These are phyloP conservation scores for Cyclocybe cylindracea DNA, from an alignment of 768 basidiomycete genomes.

Conservation along the genomic window DNA sequence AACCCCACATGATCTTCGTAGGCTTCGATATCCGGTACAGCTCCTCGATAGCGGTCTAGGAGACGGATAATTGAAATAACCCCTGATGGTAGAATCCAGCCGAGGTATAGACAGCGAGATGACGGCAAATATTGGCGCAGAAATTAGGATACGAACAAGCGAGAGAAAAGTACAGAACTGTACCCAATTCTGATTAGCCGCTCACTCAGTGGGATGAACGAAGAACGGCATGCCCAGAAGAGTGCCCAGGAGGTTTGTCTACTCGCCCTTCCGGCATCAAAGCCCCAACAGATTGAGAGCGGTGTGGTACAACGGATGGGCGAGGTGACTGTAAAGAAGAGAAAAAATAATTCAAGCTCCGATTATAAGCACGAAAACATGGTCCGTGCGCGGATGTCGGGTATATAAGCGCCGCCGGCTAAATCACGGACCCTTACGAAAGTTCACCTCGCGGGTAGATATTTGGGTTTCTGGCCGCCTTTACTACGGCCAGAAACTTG, in stretches of 20 bases:
- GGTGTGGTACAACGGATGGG: slow-evolving; percentile 20
- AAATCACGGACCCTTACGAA: slow-evolving; percentile 44
- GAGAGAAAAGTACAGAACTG: slow-evolving; percentile 24
- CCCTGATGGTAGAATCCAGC: neutral
- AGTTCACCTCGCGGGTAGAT: slow-evolving; percentile 74
- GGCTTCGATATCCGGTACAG: no score
- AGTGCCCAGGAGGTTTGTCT: slow-evolving; percentile 42
- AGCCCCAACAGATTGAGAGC: slow-evolving; percentile 17
- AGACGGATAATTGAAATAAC: neutral
- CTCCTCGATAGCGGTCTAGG: neutral
- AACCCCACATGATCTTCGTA: neutral
- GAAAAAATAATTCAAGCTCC: slow-evolving; percentile 20
- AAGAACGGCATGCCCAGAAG: slow-evolving; percentile 76
- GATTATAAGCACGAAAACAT: slow-evolving; percentile 14
- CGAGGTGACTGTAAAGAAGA: slow-evolving; percentile 34
- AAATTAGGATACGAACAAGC: neutral
- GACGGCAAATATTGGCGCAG: no score
- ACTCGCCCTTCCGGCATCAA: slow-evolving; percentile 40
- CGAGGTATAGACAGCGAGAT: neutral
- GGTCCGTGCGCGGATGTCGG: slow-evolving; percentile 30
- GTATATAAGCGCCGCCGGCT: slow-evolving; percentile 18
- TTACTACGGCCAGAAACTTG: slow-evolving; percentile 50
- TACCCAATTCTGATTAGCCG: slow-evolving; percentile 76
- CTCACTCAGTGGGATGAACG: slow-evolving; percentile 44
- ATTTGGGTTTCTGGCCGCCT: slow-evolving; percentile 58